These are phyloP conservation scores for Thalassiosira mediterranea DNA, from an alignment of 352 stramenopile genomes.

Conservation along the genomic window DNA sequence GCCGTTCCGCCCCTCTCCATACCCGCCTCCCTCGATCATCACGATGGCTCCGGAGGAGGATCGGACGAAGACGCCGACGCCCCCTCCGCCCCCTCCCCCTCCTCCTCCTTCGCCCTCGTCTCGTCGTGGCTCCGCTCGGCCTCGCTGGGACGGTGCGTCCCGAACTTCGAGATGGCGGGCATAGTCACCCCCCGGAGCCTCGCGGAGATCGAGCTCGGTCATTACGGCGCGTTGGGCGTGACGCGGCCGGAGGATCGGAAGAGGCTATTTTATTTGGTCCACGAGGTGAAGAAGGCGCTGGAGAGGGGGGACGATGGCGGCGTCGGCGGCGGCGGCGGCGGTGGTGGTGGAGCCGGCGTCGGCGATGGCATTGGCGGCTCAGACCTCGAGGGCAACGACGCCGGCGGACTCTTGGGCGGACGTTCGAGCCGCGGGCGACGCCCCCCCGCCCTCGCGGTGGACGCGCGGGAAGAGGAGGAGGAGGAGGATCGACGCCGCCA, in stretches of 20 bases:
- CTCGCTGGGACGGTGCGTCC: conserved; percentile 60
- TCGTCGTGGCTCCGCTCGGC: conserved; percentile 72
- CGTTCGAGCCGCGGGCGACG: not conserved
- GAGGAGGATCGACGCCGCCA: not conserved
- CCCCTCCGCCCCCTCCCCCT: conserved; percentile 3
- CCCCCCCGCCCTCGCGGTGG: not conserved
- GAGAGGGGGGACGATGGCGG: conserved; percentile 6
- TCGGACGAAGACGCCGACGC: not conserved
- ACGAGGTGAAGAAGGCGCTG: conserved; percentile 62
- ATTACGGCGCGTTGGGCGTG: conserved; percentile 77
- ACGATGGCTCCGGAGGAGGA: not conserved
- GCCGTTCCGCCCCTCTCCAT: not conserved
- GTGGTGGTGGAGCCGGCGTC: not conserved
- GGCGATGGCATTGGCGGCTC: not conserved
- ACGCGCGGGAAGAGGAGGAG: not conserved
- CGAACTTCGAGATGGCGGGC: conserved; percentile 76
- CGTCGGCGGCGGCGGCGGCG: not conserved
- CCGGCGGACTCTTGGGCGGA: too few relatives aligned
- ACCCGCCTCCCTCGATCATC: not conserved
- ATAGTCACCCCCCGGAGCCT: conserved; percentile 73
- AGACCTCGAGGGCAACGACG: not conserved
- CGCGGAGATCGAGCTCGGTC: conserved; percentile 66
- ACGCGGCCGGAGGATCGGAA: conserved; percentile 69
- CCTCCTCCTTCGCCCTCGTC: conserved; percentile 48
- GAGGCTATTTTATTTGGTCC: conserved; percentile 83